Conservation (phyloP, 2,329 filamentous ascomycete species). For the Epichloe aotearoae region DNA sequence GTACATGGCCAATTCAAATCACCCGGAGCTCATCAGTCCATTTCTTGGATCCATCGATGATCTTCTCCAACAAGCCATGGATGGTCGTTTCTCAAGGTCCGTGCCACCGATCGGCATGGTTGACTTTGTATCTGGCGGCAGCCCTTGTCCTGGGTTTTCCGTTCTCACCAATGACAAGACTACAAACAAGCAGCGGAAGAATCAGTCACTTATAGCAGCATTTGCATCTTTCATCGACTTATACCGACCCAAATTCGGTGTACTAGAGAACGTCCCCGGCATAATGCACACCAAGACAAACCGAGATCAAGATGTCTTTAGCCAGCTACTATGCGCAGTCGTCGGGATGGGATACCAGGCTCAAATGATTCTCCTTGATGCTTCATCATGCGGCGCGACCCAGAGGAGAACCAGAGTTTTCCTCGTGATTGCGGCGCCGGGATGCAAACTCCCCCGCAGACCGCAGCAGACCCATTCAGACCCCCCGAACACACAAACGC, state of each 20-base stretch:
- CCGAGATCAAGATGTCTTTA: slow-evolving; percentile 51
- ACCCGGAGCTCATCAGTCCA: slow-evolving; percentile 30
- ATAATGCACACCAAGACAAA: slow-evolving; percentile 41
- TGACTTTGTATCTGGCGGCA: slow-evolving; percentile 58
- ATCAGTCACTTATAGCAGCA: slow-evolving; percentile 65
- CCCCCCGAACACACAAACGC: slow-evolving; percentile 20
- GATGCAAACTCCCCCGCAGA: slow-evolving; percentile 37
- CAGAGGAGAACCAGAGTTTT: slow-evolving; percentile 59
- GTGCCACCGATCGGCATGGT: slow-evolving; percentile 50
- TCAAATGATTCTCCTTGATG: slow-evolving; percentile 53
- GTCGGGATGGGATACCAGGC: slow-evolving; percentile 69
- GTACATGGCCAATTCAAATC: slow-evolving; percentile 52
- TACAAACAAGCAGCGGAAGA: slow-evolving; percentile 44
- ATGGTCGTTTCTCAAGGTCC: slow-evolving; percentile 29
- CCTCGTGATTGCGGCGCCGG: slow-evolving; percentile 57
- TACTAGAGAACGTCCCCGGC: slow-evolving; percentile 63
- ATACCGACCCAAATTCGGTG: slow-evolving; percentile 59
- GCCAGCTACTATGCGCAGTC: slow-evolving; percentile 58
- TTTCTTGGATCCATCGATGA: slow-evolving; percentile 64
- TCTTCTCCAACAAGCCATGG: slow-evolving; percentile 42
- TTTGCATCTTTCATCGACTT: slow-evolving; percentile 64
- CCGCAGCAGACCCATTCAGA: slow-evolving; percentile 53
- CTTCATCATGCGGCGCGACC: slow-evolving; percentile 53
- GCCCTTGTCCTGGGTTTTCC: slow-evolving; percentile 69
- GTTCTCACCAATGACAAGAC: slow-evolving; percentile 43